Evolutionary conservation across 2,329 filamentous ascomycete genomes (phyloP).

Genomic region (Curvularia spicifera): DNA sequence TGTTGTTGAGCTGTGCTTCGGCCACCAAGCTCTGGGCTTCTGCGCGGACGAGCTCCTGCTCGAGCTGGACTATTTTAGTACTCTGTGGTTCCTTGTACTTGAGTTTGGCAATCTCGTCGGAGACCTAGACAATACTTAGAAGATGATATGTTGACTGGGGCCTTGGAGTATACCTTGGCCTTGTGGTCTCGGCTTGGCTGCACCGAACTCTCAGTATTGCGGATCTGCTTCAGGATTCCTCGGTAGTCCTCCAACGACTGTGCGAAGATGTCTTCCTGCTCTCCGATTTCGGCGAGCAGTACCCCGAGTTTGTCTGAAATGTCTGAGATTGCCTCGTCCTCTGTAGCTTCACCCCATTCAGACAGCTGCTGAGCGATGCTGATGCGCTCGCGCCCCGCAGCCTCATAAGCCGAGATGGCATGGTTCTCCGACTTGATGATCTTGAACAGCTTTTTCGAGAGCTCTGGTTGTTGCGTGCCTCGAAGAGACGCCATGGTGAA

Average conservation of each 20-base stretch:
- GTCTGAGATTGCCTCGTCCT: conserved; percentile 85
- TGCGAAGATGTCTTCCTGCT: conserved; percentile 89
- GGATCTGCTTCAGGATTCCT: conserved; percentile 82
- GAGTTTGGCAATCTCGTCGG: conserved; percentile 88
- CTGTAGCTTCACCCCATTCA: conserved; percentile 93
- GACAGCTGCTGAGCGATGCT: conserved; percentile 89
- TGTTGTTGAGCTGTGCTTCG: conserved; percentile 93
- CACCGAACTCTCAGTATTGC: conserved; percentile 94
- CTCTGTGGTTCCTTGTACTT: conserved; percentile 92
- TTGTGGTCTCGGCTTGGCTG: conserved; percentile 90
- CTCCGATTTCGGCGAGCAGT: conserved; percentile 87
- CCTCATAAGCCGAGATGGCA: conserved; percentile 82
- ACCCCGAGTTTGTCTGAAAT: conserved; percentile 96
- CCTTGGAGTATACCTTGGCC: conserved; percentile 62
- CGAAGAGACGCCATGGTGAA: conserved; percentile 89
- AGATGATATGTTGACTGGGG: not conserved
- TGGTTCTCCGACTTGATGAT: conserved; percentile 96
- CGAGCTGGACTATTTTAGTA: conserved; percentile 78
- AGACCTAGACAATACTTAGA: conserved; percentile 59
- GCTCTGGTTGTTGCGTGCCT: conserved; percentile 82
- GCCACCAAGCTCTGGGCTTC: conserved; percentile 96
- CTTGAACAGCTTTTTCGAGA: conserved; percentile 85
- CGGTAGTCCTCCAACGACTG: conserved; percentile 87
- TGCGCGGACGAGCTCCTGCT: conserved; percentile 94
- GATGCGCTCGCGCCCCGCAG: conserved; percentile 81